Conservation (phyloP, 495 filamentous ascomycete genomes). For the Bacidia gigantensis region DNA sequence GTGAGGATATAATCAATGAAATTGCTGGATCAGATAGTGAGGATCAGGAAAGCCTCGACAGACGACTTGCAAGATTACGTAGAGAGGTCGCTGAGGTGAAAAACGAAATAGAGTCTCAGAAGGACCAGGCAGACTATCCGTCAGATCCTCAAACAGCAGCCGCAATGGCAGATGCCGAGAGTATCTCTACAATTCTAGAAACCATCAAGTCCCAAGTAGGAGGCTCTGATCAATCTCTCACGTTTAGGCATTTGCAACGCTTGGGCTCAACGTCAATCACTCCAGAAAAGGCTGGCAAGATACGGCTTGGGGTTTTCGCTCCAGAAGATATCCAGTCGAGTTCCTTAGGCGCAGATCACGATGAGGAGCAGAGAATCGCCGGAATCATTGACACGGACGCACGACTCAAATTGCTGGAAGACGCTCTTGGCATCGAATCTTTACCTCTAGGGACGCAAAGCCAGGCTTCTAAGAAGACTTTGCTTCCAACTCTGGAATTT, state of each 20-base stretch:
- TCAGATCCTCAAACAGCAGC: conserved; percentile 18
- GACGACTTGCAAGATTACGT: conserved; percentile 63
- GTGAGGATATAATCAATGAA: conserved; percentile 37
- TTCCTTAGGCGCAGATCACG: not conserved
- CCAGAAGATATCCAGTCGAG: too few species aligned
- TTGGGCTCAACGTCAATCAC: not conserved
- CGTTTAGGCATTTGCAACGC: not conserved
- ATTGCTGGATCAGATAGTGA: conserved; percentile 49
- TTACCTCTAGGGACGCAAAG: conserved; percentile 46
- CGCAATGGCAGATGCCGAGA: not conserved
- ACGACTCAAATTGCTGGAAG: conserved; percentile 65
- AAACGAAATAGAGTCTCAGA: conserved; percentile 44
- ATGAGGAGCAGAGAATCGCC: conserved; percentile 30
- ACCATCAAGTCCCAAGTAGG: conserved; percentile 22
- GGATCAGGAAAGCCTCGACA: conserved; percentile 51
- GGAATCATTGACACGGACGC: conserved; percentile 80
- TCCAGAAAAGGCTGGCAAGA: too few species aligned
- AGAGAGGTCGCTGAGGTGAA: conserved; percentile 70
- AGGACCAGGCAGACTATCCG: conserved; percentile 20
- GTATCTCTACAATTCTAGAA: conserved; percentile 34
- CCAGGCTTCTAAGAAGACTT: conserved; percentile 42
- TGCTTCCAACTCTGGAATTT: conserved; percentile 66
- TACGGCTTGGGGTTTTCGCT: too few species aligned
- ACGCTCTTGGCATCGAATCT: conserved; percentile 61
- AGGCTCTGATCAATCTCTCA: not conserved